Conservation (phyloP, 257 asterid genomes). For the Verbena officinalis region DNA sequence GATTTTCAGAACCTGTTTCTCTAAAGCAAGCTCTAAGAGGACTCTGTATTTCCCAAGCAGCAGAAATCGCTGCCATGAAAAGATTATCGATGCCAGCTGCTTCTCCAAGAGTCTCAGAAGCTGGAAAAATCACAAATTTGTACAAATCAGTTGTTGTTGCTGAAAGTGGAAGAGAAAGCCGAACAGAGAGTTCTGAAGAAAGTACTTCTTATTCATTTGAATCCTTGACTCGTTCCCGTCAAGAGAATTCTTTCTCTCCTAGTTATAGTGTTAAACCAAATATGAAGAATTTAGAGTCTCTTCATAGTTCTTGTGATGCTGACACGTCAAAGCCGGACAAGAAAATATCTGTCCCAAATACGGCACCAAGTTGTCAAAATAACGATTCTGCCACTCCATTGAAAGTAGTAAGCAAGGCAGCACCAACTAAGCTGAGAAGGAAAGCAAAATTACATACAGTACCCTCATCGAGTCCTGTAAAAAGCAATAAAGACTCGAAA, state of each 20-base stretch:
- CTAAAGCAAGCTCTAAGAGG: conserved; percentile 94
- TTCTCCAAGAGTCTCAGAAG: conserved; percentile 73
- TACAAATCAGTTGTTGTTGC: conserved; percentile 44
- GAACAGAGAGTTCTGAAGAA: conserved; percentile 47
- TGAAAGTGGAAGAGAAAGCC: conserved; percentile 41
- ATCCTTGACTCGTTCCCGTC: conserved; percentile 29
- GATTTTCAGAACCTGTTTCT: conserved; percentile 85
- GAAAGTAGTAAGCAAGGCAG: conserved; percentile 44
- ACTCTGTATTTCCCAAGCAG: conserved; percentile 92
- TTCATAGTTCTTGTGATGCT: conserved; percentile 25
- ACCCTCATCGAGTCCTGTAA: conserved; percentile 53
- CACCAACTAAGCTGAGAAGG: conserved; percentile 51
- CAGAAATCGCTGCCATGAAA: conserved; percentile 83
- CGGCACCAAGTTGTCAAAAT: no score
- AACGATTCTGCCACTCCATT: conserved; percentile 42
- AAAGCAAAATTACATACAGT: conserved; percentile 54
- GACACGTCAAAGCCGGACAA: conserved; percentile 32
- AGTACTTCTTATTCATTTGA: conserved; percentile 49
- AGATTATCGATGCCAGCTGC: conserved; percentile 66
- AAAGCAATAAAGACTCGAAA: conserved; percentile 53
- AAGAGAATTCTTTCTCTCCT: conserved; percentile 42
- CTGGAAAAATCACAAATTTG: conserved; percentile 46
- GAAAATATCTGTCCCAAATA: conserved; percentile 29
- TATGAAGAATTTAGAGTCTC: conserved; percentile 26
- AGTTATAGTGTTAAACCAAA: conserved; percentile 21